Conservation (phyloP, 2,329 filamentous ascomycete genomes). For the Hymenoscyphus infarciens region DNA sequence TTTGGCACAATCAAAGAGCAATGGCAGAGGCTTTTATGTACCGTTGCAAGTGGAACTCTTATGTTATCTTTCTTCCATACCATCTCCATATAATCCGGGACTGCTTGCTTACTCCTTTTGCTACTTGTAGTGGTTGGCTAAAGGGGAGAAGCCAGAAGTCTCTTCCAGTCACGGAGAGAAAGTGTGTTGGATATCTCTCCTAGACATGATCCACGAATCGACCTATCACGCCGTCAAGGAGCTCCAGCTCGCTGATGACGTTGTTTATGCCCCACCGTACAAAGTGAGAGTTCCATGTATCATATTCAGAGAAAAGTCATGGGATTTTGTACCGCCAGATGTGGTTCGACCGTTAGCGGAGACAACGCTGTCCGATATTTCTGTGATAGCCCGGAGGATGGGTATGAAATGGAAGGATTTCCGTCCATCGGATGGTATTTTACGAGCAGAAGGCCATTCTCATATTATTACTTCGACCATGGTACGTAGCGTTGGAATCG, state of each 20-base stretch:
- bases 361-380: slow-evolving; percentile 30
- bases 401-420: slow-evolving; percentile 36
- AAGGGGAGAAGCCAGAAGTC: slow-evolving; percentile 1
- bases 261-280: background rate
- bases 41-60: too few relatives aligned
- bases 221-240: background rate
- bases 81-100: background rate
- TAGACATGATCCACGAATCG: slow-evolving; percentile 19
- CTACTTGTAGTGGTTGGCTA: slow-evolving; percentile 4
- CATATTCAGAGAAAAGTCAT: slow-evolving; percentile 29
- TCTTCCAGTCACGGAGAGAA: slow-evolving; percentile 13
- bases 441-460: slow-evolving; percentile 31
- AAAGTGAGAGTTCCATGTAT: slow-evolving; percentile 22
- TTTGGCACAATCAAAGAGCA: too few relatives aligned
- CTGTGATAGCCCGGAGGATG: slow-evolving; percentile 31
- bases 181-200: slow-evolving; percentile 19
- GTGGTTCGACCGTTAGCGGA: slow-evolving; percentile 31
- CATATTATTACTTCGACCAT: slow-evolving; percentile 31
- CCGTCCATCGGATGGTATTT: slow-evolving; percentile 27
- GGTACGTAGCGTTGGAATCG: slow-evolving; percentile 28
- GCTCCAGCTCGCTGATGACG: background rate
- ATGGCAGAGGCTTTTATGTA: too few relatives aligned
- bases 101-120: slow-evolving; percentile 3
- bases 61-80: background rate
- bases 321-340: slow-evolving; percentile 35